A percentile compares a stretch with the other conserved stretches of the same genome.
Evolutionary conservation across 179 eudicot genomes (phyloP).

Genomic region (Silene noctiflora): DNA sequence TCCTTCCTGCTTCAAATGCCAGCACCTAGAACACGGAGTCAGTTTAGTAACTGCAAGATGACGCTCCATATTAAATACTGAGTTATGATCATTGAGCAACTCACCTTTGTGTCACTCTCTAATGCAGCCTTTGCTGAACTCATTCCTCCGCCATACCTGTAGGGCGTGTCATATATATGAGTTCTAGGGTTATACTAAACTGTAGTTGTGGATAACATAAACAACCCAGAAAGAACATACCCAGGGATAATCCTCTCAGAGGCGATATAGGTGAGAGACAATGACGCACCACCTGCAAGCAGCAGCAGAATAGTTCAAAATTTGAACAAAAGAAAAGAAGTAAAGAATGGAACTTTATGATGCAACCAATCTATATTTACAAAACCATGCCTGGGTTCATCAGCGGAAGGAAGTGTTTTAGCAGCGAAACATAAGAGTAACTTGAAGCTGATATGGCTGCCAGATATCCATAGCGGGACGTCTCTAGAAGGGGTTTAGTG

Average conservation of each 20-base stretch:
- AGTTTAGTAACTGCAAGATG: constrained; percentile 4
- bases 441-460: constrained; percentile 98
- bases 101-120: constrained; percentile 93
- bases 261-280: constrained; percentile 94
- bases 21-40: constrained; percentile 53
- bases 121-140: constrained; percentile 99
- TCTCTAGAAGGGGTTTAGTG: constrained; percentile 82
- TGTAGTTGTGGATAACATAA: not conserved
- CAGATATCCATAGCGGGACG: constrained; percentile 88
- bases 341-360: not conserved
- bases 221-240: constrained; percentile 34
- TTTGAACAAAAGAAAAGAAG: not conserved
- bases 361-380: not conserved
- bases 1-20: constrained; percentile 98
- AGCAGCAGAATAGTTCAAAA: constrained; percentile 20
- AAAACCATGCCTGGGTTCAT: constrained; percentile 76
- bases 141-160: constrained; percentile 98
- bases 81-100: constrained; percentile 8
- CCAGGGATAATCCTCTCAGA: constrained; percentile 97
- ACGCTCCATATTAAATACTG: too few species aligned
- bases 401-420: constrained; percentile 88
- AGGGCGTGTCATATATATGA: not conserved
- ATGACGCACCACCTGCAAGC: constrained; percentile 76
- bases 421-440: constrained; percentile 87
- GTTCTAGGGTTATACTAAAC: not conserved